Conservation (phyloP, 1,139 yeast species). For the Diutina rugosa region DNA sequence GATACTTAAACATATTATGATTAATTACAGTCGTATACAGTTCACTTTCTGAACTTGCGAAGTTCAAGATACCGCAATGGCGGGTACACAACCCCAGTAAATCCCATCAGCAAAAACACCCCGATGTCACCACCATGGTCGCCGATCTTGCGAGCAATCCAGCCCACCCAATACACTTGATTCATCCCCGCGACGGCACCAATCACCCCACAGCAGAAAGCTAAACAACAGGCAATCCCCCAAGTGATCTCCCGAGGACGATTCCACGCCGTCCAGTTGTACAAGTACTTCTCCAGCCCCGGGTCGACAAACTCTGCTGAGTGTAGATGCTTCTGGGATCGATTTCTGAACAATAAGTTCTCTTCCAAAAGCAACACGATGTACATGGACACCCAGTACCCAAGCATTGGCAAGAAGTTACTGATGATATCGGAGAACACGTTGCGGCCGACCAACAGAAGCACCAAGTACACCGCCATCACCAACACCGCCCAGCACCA, state of each 20-base stretch:
- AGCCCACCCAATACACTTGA: background rate
- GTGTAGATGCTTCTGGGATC: constrained; percentile 6
- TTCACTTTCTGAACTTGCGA: background rate
- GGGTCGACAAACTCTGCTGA: constrained; percentile 7
- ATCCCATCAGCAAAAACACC: background rate
- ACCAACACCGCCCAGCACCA: constrained; percentile 15
- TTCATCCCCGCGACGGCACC: constrained; percentile 1
- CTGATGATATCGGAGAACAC: constrained; percentile 13
- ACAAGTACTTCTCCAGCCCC: constrained; percentile 3
- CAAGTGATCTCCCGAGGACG: constrained; percentile 9
- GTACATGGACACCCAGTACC: constrained; percentile 18
- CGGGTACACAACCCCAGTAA: background rate
- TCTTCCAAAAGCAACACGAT: constrained; percentile 13
- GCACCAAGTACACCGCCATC: constrained; percentile 11
- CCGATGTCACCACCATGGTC: constrained; percentile 1
- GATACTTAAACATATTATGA: background rate
- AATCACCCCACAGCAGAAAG: constrained; percentile 12
- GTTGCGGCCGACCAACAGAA: constrained; percentile 13
- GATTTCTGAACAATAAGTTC: constrained; percentile 11
- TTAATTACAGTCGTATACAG: background rate
- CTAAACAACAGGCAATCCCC: constrained; percentile 15
- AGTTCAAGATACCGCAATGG: background rate
- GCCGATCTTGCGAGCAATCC: background rate
- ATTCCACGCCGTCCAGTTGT: constrained; percentile 12
- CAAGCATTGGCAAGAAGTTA: constrained; percentile 17